phyloP scores from a whole-genome alignment of 805 yeast species.

The Henningerozyma blattae region DNA sequence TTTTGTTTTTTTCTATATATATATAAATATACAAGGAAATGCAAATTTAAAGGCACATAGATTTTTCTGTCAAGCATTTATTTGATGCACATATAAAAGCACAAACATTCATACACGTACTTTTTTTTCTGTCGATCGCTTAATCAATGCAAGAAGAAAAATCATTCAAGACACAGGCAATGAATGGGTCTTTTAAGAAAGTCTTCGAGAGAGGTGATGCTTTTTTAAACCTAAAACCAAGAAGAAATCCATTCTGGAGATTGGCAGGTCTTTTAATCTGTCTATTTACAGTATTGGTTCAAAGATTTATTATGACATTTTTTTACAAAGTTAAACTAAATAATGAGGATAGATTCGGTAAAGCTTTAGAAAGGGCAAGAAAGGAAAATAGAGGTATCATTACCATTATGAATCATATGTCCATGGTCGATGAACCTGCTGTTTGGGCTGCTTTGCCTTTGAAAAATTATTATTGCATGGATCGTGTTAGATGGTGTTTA shows the following conservation, averaged over 20 bases:
- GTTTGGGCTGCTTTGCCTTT: slow-evolving; percentile 80
- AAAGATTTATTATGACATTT: slow-evolving; percentile 48
- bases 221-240: slow-evolving; percentile 51
- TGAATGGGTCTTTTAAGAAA: slow-evolving; percentile 13
- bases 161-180: too few relatives aligned
- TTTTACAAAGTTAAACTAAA: slow-evolving; percentile 54
- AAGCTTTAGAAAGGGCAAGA: slow-evolving; percentile 50
- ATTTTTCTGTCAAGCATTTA: too few relatives aligned
- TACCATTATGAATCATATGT: slow-evolving; percentile 90
- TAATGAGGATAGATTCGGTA: slow-evolving; percentile 53
- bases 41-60: too few relatives aligned
- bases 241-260: slow-evolving; percentile 51
- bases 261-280: slow-evolving; percentile 57
- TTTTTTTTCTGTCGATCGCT: too few relatives aligned
- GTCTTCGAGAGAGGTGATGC: slow-evolving; percentile 67
- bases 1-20: too few relatives aligned
- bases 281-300: slow-evolving; percentile 47
- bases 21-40: too few relatives aligned
- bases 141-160: too few relatives aligned
- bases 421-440: slow-evolving; percentile 83
- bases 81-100: too few relatives aligned
- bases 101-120: too few relatives aligned
- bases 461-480: slow-evolving; percentile 47
- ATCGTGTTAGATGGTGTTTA: slow-evolving; percentile 80
- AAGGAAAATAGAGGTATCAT: slow-evolving; percentile 61